These are phyloP conservation scores for Scheffersomyces lignosus DNA, from an alignment of 805 yeast genomes.

Conservation along the genomic window DNA sequence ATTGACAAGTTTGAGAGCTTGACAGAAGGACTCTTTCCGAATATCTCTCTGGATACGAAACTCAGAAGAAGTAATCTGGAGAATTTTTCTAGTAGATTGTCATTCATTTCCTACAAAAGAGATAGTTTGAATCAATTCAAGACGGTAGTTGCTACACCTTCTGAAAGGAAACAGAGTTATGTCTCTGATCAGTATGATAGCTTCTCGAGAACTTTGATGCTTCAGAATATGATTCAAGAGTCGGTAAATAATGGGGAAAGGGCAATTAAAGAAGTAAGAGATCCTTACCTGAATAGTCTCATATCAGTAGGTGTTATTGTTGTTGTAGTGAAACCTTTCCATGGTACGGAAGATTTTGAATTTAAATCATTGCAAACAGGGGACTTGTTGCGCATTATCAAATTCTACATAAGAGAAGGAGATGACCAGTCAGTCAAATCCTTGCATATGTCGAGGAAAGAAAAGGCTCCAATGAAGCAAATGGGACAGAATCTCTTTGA, in stretches of 20 bases:
- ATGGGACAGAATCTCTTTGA: not conserved
- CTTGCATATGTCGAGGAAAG: not conserved
- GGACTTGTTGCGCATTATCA: conserved; percentile 28
- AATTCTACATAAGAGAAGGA: conserved; percentile 20
- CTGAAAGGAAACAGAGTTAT: conserved; percentile 12
- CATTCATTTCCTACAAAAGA: conserved; percentile 5
- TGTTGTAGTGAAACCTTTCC: conserved; percentile 30
- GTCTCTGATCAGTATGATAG: conserved; percentile 20
- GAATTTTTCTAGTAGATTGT: conserved; percentile 4
- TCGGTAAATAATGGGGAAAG: conserved; percentile 12
- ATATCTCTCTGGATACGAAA: not conserved
- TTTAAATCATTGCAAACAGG: conserved; percentile 28
- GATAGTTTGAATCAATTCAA: conserved; percentile 4
- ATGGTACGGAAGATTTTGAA: conserved; percentile 16
- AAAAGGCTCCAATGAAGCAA: not conserved
- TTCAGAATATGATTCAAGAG: conserved; percentile 21
- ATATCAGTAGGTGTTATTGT: conserved; percentile 29
- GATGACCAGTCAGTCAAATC: not conserved
- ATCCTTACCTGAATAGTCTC: conserved; percentile 26
- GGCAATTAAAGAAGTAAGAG: conserved; percentile 23
- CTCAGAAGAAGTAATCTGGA: not conserved
- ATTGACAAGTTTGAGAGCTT: conserved; percentile 14
- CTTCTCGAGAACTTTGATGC: conserved; percentile 26
- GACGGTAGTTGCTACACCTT: conserved; percentile 14
- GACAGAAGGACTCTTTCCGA: conserved; percentile 9